Base-by-base conservation (phyloP, 345 rosid genomes). In the Rhodamnia rubescens region DNA sequence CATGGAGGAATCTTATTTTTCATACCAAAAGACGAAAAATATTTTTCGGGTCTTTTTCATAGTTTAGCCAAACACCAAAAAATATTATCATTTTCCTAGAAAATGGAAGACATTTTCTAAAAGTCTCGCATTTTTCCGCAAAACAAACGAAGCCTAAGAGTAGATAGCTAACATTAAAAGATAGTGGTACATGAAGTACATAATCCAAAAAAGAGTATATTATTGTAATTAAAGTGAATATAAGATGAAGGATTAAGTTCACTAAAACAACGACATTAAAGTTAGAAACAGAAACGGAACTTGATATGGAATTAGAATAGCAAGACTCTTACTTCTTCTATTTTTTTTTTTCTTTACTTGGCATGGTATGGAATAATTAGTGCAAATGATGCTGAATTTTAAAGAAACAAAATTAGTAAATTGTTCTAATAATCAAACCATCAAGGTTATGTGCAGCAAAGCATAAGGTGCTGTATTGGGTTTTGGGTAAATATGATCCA, bases 101-200 rank as follows among this genome's bases (percentile, higher is more conserved):
- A 54, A 54, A 54, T 55, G 11, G 8, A 55, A 54, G 20, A 7
- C 21, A 21, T 20, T 55, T 42, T 42, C 4, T 6, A 5, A 42
- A 42, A 42, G 7, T 42, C 7, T 42, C 3, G 24, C 15, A 0
- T 54, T 20, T 3, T 20, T 54, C 20, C 20, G 0, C 10, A 0
- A 18, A 18, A 54, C 14, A 54, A 54, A 18, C 1, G 24, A 53
- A 53, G 40, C 40, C 40, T 36, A 36, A 20, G 6, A 54, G 6
- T 18, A 18, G 1, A 20, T 18, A 18, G 3, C 4, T 21, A 21
- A 54, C 11, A 54, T 54, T 20, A 54, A 21, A 54, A 20, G 24
- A 54, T 54, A 3, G 26, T 54, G 16, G 57, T 54, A 9, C 26
- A 54, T 54, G 57, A 54, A 54, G 57, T 54, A 3, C 22, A 54